These are phyloP conservation scores for Rhexocercosporidium sp. DNA, from an alignment of 2,329 filamentous ascomycete genomes.

Conservation along the genomic window DNA sequence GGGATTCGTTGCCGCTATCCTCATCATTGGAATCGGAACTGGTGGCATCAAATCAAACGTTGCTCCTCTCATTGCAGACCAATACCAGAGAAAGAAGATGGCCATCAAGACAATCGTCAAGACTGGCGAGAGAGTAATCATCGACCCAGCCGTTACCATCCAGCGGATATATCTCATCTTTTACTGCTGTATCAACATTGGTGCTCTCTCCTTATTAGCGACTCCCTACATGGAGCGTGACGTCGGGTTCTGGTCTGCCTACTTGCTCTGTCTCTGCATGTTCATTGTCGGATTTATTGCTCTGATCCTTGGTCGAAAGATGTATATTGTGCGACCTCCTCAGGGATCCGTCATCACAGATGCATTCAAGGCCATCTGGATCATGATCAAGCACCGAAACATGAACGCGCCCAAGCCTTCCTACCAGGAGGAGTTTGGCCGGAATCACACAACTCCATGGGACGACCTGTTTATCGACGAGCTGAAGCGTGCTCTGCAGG, in stretches of 20 bases:
- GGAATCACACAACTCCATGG: constrained; percentile 21
- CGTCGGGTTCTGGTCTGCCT: constrained; percentile 56
- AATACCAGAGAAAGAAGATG: constrained; percentile 51
- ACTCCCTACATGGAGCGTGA: constrained; percentile 49
- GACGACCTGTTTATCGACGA: constrained; percentile 75
- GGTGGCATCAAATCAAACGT: constrained; percentile 71
- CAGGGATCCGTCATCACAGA: constrained; percentile 69
- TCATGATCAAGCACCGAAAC: constrained; percentile 54
- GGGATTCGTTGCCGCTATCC: constrained; percentile 57
- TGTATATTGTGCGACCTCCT: constrained; percentile 59
- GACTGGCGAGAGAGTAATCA: constrained; percentile 62
- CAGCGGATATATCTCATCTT: constrained; percentile 54
- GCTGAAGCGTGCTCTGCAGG: constrained; percentile 59
- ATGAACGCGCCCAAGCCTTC: constrained; percentile 66
- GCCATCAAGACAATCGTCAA: constrained; percentile 52
- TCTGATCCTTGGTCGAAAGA: constrained; percentile 57
- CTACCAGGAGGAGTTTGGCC: constrained; percentile 59
- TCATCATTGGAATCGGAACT: constrained; percentile 51
- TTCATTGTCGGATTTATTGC: constrained; percentile 57
- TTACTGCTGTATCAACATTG: constrained; percentile 73
- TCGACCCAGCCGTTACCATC: constrained; percentile 63
- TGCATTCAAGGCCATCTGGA: constrained; percentile 65
- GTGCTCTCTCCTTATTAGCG: constrained; percentile 54
- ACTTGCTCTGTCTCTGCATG: constrained; percentile 55
- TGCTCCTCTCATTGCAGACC: constrained; percentile 65